These are phyloP conservation scores for Hansenula lynferdii DNA, from an alignment of 1,139 yeast species.

Conservation along the genomic window DNA sequence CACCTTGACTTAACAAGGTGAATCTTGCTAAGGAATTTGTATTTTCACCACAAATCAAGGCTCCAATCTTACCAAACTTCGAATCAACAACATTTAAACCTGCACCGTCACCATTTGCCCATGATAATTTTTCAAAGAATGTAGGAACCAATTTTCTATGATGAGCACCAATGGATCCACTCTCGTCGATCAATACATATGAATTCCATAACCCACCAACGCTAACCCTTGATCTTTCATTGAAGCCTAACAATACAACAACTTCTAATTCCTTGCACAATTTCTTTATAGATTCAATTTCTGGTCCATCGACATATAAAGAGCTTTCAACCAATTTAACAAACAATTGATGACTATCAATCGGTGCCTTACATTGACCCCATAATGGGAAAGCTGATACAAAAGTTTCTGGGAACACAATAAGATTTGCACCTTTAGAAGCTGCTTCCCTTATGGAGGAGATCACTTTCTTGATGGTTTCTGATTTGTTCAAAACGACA, in stretches of 20 bases:
- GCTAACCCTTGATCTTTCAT: constrained; percentile 13
- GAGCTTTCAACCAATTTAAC: constrained; percentile 15
- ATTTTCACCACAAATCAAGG: constrained; percentile 19
- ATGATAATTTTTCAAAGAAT: constrained; percentile 15
- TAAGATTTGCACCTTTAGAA: constrained; percentile 14
- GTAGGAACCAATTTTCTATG: constrained; percentile 19
- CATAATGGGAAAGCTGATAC: constrained; percentile 18
- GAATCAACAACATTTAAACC: constrained; percentile 18
- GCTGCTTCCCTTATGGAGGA: constrained; percentile 12
- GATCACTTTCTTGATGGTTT: constrained; percentile 16
- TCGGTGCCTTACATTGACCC: constrained; percentile 18
- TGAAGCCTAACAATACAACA: constrained; percentile 15
- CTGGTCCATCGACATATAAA: constrained; percentile 18
- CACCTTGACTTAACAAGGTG: constrained; percentile 17
- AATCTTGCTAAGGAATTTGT: constrained; percentile 17
- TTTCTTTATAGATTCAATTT: constrained; percentile 8
- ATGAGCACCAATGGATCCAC: constrained; percentile 14
- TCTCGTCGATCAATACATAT: constrained; percentile 14
- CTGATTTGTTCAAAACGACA: constrained; percentile 16
- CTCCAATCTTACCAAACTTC: constrained; percentile 16
- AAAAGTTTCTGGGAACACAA: constrained; percentile 16
- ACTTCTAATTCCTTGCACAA: constrained; percentile 12
- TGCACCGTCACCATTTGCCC: constrained; percentile 20
- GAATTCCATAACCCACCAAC: constrained; percentile 21
- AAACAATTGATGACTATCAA: constrained; percentile 17